Percentiles rank a stretch among this genome's conserved stretches.
Conservation (phyloP, 2,329 filamentous ascomycete species). For the Tolypocladium capitatum region DNA sequence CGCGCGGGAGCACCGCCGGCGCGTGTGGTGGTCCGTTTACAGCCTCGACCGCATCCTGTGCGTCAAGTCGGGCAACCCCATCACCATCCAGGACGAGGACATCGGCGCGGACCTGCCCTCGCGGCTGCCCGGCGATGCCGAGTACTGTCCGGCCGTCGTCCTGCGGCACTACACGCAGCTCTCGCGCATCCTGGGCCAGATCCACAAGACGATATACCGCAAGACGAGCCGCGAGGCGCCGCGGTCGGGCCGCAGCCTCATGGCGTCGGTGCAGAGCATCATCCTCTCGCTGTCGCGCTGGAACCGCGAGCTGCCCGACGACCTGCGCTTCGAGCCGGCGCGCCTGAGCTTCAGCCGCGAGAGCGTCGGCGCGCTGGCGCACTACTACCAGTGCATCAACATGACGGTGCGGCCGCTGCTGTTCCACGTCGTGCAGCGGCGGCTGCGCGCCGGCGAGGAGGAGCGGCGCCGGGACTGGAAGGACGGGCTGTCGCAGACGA, state of each 20-base stretch:
- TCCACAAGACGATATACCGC: constrained; percentile 33
- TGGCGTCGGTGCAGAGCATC: constrained; percentile 37
- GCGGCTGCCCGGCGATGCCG: constrained; percentile 20
- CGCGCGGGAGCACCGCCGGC: constrained; percentile 34
- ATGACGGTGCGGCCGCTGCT: constrained; percentile 41
- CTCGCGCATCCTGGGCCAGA: constrained; percentile 36
- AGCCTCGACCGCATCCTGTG: constrained; percentile 39
- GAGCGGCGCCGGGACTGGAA: constrained; percentile 19
- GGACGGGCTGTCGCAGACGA: constrained; percentile 31
- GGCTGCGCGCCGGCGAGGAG: constrained; percentile 19
- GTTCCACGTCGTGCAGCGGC: constrained; percentile 37
- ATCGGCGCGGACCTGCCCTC: constrained; percentile 25
- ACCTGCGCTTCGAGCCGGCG: constrained; percentile 33
- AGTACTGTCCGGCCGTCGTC: constrained; percentile 31
- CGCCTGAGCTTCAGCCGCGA: constrained; percentile 32
- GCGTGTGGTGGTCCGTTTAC: constrained; percentile 44
- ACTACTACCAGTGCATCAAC: constrained; percentile 45
- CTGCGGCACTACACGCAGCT: constrained; percentile 38
- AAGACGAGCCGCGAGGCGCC: constrained; percentile 19
- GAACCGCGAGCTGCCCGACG: constrained; percentile 32
- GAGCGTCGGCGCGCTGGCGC: constrained; percentile 36
- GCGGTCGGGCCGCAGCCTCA: constrained; percentile 31
- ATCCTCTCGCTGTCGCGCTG: constrained; percentile 34
- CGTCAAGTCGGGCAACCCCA: constrained; percentile 40
- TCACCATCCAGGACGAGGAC: constrained; percentile 41